These are phyloP conservation scores for Cryptococcus deneoformans DNA, from an alignment of 1,284 basidiomycete genomes.

Conservation along the genomic window DNA sequence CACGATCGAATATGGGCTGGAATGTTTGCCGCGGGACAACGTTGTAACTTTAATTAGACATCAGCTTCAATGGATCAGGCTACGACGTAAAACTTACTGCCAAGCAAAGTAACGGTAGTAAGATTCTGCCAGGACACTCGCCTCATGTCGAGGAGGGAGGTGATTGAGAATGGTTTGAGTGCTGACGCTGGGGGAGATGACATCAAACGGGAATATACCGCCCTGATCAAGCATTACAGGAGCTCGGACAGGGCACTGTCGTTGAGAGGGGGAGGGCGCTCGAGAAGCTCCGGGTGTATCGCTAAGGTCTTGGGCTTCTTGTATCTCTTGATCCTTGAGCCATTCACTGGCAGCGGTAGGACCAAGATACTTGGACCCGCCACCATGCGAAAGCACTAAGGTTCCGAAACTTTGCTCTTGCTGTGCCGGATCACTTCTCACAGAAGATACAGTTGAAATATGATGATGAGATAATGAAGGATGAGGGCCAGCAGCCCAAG, in stretches of 20 bases:
- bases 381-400: slow-evolving; percentile 28
- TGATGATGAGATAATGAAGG: neutral
- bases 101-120: slow-evolving; percentile 34
- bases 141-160: slow-evolving; percentile 28
- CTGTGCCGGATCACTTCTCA: neutral
- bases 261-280: neutral
- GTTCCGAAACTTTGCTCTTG: slow-evolving; percentile 33
- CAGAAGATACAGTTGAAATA: neutral
- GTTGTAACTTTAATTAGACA: slow-evolving; percentile 17
- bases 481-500: neutral
- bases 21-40: slow-evolving; percentile 25
- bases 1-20: slow-evolving; percentile 24
- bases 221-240: too few relatives aligned
- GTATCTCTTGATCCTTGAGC: slow-evolving; percentile 24
- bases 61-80: neutral
- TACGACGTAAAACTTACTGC: slow-evolving; percentile 19
- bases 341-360: slow-evolving; percentile 38
- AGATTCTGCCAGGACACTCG: slow-evolving; percentile 25
- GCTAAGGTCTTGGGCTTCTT: slow-evolving; percentile 18
- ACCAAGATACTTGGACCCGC: slow-evolving; percentile 34
- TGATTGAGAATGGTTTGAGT: slow-evolving; percentile 13
- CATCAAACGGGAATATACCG: too few relatives aligned
- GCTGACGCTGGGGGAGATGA: neutral
- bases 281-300: slow-evolving; percentile 1
- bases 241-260: too few relatives aligned